Percentiles rank a stretch among this genome's conserved stretches.
Evolutionary conservation across 2,329 filamentous ascomycete species (phyloP).

Genomic region (Venturia effusa): DNA sequence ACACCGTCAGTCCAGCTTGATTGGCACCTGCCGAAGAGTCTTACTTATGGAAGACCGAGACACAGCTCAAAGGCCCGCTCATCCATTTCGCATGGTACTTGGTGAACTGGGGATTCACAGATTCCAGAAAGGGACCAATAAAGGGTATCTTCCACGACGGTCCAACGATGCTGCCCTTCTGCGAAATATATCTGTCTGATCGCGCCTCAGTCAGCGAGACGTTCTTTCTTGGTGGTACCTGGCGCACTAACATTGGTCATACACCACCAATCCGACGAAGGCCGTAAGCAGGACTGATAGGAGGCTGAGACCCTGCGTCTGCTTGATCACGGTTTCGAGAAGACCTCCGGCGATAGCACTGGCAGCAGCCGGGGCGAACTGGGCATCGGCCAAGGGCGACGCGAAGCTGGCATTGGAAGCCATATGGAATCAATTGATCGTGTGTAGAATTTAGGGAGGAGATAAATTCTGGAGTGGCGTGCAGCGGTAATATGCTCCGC

Average conservation of each 20-base stretch:
- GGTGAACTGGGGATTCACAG: slow-evolving; percentile 81
- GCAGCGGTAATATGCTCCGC: background rate
- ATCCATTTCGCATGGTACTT: slow-evolving; percentile 89
- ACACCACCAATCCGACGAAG: slow-evolving; percentile 10
- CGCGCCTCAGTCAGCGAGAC: background rate
- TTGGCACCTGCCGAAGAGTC: background rate
- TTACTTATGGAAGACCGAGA: slow-evolving; percentile 98
- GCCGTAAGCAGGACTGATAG: slow-evolving; percentile 8
- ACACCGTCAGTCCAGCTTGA: background rate
- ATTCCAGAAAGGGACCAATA: slow-evolving; percentile 88
- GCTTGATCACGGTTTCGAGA: background rate
- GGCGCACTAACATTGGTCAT: slow-evolving; percentile 13
- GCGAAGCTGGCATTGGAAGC: slow-evolving; percentile 10
- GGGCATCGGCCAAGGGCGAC: slow-evolving; percentile 12
- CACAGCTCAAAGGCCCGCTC: slow-evolving; percentile 85
- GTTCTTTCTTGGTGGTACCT: background rate
- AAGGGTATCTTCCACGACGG: slow-evolving; percentile 39
- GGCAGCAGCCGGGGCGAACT: background rate
- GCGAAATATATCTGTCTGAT: slow-evolving; percentile 35
- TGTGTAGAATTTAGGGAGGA: background rate
- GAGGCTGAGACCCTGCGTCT: slow-evolving; percentile 5
- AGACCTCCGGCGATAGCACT: background rate
- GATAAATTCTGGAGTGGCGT: background rate
- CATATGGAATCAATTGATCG: slow-evolving; percentile 7
- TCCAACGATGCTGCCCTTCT: slow-evolving; percentile 36